A percentile compares a stretch with the other conserved stretches of the same genome.
Evolutionary conservation across 495 filamentous ascomycete species (phyloP).

Genomic region (Cladorrhinum samala): DNA sequence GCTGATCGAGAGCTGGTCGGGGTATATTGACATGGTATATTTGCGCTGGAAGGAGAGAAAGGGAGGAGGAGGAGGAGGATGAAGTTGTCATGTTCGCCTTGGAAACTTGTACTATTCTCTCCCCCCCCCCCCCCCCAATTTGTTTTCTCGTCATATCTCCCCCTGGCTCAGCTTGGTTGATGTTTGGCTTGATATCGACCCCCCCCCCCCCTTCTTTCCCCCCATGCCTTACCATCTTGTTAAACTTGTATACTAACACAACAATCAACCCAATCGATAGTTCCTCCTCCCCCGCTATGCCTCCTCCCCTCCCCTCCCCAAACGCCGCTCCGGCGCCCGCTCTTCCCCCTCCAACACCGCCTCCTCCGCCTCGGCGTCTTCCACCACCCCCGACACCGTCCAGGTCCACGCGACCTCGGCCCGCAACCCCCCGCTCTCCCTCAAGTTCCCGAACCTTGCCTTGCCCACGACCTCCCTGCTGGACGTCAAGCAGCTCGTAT

Average conservation of each 20-base stretch:
- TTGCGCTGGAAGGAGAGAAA: too few relatives aligned
- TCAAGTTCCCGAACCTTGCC: slow-evolving; percentile 51
- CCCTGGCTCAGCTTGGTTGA: not conserved
- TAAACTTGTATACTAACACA: too few relatives aligned
- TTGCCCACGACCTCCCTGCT: slow-evolving; percentile 59
- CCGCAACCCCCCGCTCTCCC: slow-evolving; percentile 61
- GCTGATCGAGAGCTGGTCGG: too few relatives aligned
- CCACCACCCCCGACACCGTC: slow-evolving; percentile 41
- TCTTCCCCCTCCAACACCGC: not conserved
- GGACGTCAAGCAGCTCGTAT: slow-evolving; percentile 62
- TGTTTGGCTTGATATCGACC: not conserved
- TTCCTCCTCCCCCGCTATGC: not conserved
- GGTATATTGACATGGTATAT: too few relatives aligned
- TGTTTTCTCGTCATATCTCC: not conserved
- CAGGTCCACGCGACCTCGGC: slow-evolving; percentile 65
- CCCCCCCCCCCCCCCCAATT: too few relatives aligned
- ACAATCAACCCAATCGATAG: too few relatives aligned
- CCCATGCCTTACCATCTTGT: not conserved
- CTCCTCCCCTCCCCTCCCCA: not conserved
- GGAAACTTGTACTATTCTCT: too few relatives aligned
- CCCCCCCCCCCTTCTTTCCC: not conserved
- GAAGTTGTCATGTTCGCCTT: too few relatives aligned
- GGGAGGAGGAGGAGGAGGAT: too few relatives aligned
- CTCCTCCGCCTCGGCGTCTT: not conserved
- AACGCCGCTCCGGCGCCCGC: not conserved